Evolutionary conservation across 169 alveolate genomes (phyloP), one percentile per base, ranked within the genome.

Genomic region (Pseudocohnilembus persalinus): DNA sequence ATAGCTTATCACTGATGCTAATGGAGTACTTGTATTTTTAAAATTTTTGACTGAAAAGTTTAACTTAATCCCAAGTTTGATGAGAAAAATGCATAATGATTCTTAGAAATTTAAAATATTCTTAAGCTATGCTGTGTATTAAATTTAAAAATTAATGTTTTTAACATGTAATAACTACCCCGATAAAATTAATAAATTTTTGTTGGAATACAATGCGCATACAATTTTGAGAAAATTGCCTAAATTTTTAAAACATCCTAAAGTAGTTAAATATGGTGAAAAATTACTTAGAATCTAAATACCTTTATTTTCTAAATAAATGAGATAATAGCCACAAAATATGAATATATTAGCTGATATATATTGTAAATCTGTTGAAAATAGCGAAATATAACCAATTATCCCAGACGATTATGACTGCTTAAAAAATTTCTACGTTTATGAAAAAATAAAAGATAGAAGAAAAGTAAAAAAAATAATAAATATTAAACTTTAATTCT

Each of bases 1-100:
- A 27, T 49, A 89, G 73, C 80, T 92, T 1, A 87, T 92, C 31
- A 91, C 92, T 30, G 95, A 92, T 89, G 95, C 95, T 27, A 92
- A 92, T 84, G 95, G 95, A 16, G 89, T 92, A 0, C 74, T 89
- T 29, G 95, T 89, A 0, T 84, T 92, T 15, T 82, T 92, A n/a
- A 92, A 92, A 76, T 92, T 92, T 79, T 74, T 92, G 26, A 90
- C 88, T 73, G 87, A 92, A 80, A 92, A 88, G 35, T 90, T 90
- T 31, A 77, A 88, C 16, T 73, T 77, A 30, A 77, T 88, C 1
- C 73, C 32, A 72, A 29, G 76, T 28, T 63, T 64, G 15, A 49
- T 79, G n/a, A 25, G 63, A 0, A 27, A n/a, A 0, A 29, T 79
- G 15, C 0, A 25, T 63, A 29, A 79, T 15, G 31, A 73, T 28